Conservation (phyloP, 257 asterid species). For the Solanum infundibuliforme region DNA sequence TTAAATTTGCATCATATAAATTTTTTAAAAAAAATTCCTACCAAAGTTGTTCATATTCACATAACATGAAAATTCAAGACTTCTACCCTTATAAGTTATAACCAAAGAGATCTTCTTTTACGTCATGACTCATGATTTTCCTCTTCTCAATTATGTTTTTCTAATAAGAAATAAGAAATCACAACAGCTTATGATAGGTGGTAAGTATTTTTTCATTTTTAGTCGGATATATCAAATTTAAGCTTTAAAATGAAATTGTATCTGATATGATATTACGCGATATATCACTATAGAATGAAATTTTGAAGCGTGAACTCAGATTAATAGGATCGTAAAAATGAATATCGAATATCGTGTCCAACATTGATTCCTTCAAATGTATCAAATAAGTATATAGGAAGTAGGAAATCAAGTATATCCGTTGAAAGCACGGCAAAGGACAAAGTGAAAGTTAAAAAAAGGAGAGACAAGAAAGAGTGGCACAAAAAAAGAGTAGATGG, state of each 20-base stretch:
- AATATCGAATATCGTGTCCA: not conserved
- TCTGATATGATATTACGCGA: not conserved
- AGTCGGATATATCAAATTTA: not conserved
- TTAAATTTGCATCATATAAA: not conserved
- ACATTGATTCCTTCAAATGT: not conserved
- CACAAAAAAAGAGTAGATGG: not conserved
- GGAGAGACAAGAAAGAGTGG: not conserved
- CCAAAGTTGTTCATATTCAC: not conserved
- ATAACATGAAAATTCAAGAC: not conserved
- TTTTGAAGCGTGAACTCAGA: not conserved
- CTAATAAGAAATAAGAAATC: not conserved
- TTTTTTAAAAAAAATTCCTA: not conserved
- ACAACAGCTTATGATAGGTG: fast-evolving
- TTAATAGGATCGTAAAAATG: not conserved
- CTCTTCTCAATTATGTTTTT: not conserved
- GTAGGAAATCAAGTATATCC: not conserved
- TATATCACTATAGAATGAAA: not conserved
- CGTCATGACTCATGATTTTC: not conserved
- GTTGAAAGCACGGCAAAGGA: not conserved
- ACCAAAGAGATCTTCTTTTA: not conserved
- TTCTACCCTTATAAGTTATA: not conserved
- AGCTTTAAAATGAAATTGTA: not conserved
- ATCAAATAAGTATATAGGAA: not conserved
- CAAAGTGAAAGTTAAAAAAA: not conserved
- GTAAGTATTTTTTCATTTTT: not conserved